Percentiles rank a stretch among this genome's conserved stretches.
phyloP scores from a whole-genome alignment of 768 basidiomycete genomes.

The Russula vinacea region DNA sequence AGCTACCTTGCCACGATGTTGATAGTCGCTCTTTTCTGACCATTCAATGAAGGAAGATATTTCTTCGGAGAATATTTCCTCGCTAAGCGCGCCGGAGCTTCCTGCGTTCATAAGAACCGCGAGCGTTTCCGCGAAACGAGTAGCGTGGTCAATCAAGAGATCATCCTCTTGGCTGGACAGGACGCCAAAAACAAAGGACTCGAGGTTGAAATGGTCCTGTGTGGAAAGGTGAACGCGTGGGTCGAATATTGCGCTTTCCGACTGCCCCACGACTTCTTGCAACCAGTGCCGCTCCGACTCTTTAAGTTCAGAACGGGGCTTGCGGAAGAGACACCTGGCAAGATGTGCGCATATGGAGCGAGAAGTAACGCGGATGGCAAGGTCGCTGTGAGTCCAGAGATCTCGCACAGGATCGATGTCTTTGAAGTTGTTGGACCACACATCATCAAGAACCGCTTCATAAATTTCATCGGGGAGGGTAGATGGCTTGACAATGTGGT shows the following conservation, averaged over 20 bases:
- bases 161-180: background rate
- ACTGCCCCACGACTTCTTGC: background rate
- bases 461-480: background rate
- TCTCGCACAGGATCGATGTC: background rate
- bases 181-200: background rate
- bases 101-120: constrained; percentile 7
- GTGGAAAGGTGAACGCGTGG: background rate
- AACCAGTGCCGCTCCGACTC: background rate
- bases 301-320: background rate
- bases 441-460: background rate
- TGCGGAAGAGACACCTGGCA: background rate
- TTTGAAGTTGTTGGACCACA: background rate
- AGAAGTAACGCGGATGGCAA: background rate
- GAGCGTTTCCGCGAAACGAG: constrained; percentile 9
- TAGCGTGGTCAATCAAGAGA: background rate
- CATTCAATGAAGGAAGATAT: background rate
- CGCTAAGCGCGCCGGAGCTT: background rate
- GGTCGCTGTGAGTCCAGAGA: background rate
- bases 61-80: background rate
- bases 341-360: constrained; percentile 4
- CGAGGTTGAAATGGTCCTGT: background rate
- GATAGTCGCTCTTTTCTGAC: background rate
- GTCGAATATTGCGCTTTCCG: background rate
- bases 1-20: background rate
- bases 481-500: background rate